Percentiles rank a stretch among this genome's conserved stretches.
Evolutionary conservation across 1,139 yeast genomes (phyloP).

Genomic region (Taphrina wiesneri): DNA sequence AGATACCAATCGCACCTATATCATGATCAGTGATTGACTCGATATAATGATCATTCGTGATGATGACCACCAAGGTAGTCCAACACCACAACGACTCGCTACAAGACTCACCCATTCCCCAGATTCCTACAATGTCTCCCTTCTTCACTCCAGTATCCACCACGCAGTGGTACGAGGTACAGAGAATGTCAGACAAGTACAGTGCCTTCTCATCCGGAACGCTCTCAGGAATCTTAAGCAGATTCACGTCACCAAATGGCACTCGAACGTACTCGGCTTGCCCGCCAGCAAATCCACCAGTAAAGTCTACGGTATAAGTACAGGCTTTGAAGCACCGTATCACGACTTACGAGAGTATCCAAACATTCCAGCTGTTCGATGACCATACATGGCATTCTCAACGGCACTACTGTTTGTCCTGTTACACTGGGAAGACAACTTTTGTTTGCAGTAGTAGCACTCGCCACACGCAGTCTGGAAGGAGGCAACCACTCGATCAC

Average conservation of each 20-base stretch:
- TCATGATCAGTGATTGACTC: background rate
- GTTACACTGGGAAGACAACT: slow-evolving; percentile 49
- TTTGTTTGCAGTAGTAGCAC: slow-evolving; percentile 45
- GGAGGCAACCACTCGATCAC: slow-evolving; percentile 53
- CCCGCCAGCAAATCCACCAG: slow-evolving; percentile 37
- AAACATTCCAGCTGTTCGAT: slow-evolving; percentile 36
- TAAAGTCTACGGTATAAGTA: slow-evolving; percentile 6
- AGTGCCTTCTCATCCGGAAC: slow-evolving; percentile 37
- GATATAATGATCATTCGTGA: background rate
- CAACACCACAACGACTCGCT: background rate
- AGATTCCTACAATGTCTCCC: slow-evolving; percentile 52
- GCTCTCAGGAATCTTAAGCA: slow-evolving; percentile 34
- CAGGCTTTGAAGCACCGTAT: too few species aligned
- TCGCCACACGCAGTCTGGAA: slow-evolving; percentile 54
- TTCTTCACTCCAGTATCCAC: slow-evolving; percentile 42
- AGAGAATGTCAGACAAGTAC: slow-evolving; percentile 35
- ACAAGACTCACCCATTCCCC: slow-evolving; percentile 50
- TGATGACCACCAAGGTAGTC: slow-evolving; percentile 1
- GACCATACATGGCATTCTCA: slow-evolving; percentile 35
- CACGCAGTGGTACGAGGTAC: slow-evolving; percentile 36
- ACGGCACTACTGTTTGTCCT: slow-evolving; percentile 32
- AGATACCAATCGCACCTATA: slow-evolving; percentile 48
- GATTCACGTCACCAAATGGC: slow-evolving; percentile 48
- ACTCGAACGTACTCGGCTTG: slow-evolving; percentile 52
- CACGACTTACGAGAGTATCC: slow-evolving; percentile 33